Conservation (phyloP, 768 basidiomycete species). For the Glaciozyma martinii region DNA sequence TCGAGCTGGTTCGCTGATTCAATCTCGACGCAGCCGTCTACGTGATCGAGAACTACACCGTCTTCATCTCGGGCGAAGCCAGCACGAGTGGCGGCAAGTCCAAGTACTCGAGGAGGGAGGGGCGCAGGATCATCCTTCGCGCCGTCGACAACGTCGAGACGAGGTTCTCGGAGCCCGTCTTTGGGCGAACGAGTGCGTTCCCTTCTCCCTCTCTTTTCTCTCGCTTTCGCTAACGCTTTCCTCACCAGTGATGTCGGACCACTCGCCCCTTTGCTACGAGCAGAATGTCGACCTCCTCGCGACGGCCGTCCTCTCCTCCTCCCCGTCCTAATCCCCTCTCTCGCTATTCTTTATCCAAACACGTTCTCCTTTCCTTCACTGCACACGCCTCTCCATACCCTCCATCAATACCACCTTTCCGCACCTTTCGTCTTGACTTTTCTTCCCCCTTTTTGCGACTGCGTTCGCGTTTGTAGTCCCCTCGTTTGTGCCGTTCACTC, state of each 20-base stretch:
- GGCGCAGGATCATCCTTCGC: constrained; percentile 29
- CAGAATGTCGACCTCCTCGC: constrained; percentile 21
- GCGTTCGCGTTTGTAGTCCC: no score
- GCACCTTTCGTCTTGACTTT: no score
- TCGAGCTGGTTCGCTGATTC: background rate
- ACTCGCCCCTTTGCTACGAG: constrained; percentile 22
- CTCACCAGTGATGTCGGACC: constrained; percentile 22
- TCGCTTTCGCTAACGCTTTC: background rate
- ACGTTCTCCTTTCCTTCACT: background rate
- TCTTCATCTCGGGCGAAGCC: constrained; percentile 26
- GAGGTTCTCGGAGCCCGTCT: constrained; percentile 32
- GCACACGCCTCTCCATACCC: no score
- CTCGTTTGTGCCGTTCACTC: no score
- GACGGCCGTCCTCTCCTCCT: constrained; percentile 7
- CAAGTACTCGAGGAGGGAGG: constrained; percentile 27
- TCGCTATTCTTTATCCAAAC: background rate
- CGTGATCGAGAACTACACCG: constrained; percentile 27
- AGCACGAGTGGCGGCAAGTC: background rate
- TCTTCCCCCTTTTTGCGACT: no score
- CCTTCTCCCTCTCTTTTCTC: background rate
- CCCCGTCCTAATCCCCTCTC: background rate
- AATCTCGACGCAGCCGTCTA: constrained; percentile 11
- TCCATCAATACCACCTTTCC: no score
- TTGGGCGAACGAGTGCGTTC: constrained; percentile 22
- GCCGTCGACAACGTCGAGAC: constrained; percentile 32